phyloP scores from a whole-genome alignment of 2,329 filamentous ascomycete genomes.

The Penicillium sp. region DNA sequence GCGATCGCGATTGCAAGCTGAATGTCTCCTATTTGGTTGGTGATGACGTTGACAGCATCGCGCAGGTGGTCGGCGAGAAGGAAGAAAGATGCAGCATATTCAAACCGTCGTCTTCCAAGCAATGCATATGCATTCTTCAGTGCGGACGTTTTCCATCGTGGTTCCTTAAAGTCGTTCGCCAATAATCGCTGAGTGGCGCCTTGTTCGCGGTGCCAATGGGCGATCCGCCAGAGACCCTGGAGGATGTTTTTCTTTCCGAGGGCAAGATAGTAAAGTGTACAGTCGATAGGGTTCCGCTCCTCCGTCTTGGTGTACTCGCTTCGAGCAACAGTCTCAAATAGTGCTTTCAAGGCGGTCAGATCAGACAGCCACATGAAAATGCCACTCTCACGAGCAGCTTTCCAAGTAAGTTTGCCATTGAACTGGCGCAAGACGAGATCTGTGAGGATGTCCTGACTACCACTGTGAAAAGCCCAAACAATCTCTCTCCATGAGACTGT shows the following conservation, averaged over 20 bases:
- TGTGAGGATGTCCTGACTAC: constrained; percentile 76
- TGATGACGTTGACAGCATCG: constrained; percentile 79
- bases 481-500: constrained; percentile 53
- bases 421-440: constrained; percentile 79
- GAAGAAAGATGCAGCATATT: constrained; percentile 95
- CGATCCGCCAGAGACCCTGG: constrained; percentile 91
- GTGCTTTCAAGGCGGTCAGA: constrained; percentile 62
- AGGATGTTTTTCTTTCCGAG: constrained; percentile 86
- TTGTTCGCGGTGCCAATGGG: constrained; percentile 83
- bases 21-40: constrained; percentile 80
- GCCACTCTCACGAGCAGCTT: constrained; percentile 77
- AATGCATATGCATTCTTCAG: constrained; percentile 95
- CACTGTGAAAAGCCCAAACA: constrained; percentile 45
- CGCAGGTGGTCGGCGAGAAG: constrained; percentile 77
- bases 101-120: constrained; percentile 82
- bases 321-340: constrained; percentile 86
- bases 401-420: constrained; percentile 76
- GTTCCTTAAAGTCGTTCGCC: constrained; percentile 83
- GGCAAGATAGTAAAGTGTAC: constrained; percentile 85
- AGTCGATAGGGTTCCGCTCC: constrained; percentile 83
- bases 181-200: constrained; percentile 71
- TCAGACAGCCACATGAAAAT: constrained; percentile 95
- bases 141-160: constrained; percentile 81
- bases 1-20: constrained; percentile 86
- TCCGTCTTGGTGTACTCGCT: constrained; percentile 90